Evolutionary conservation across 2,329 filamentous ascomycete species (phyloP), one percentile per base, ranked within the genome.

Genomic region (Penicillium janthinellum): DNA sequence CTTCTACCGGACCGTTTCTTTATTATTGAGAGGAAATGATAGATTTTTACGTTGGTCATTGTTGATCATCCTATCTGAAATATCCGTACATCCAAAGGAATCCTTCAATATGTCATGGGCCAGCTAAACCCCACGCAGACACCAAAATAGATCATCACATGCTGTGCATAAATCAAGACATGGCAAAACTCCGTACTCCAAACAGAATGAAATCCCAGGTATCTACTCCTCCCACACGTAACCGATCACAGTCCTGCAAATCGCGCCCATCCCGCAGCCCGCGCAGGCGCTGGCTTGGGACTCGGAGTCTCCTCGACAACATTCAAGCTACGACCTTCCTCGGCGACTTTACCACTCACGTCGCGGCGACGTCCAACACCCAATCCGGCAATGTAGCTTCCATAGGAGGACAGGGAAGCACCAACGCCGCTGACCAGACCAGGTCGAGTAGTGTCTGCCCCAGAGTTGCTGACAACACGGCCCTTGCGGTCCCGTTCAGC

Each of bases 261-360:
- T 10, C 78, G 71, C 39, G 78, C 77, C 79, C 79, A 81, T 44
- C 79, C 79, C 38, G 79, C 78, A 56, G 78, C 77, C 25, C 75
- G 72, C 57, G 67, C 66, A 2, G 70, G 65, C 1, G 57, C 60
- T 31, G 69, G 61, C 34, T 55, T 60, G 57, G 48, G 62, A 64
- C n/a, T 62, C 54, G 31, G 48, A 58, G 44, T 17, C 53, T 63
- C 57, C 15, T 64, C 65, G 51, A 62, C 61, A 49, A 56, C 60
- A 20, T 60, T 68, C 10, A 72, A 71, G 17, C 74, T 70, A 25
- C 79, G 71, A 4, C 79, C 79, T 70, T 81, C 79, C 59, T 81
- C 79, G 0, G 75, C 79, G 14, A 80, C 66, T 57, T 81, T 81
- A 2, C 79, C 79, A 58, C 78, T 81, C 17, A 81, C 79, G 56